Percentiles rank a stretch among this genome's conserved stretches.
phyloP scores from a whole-genome alignment of 164 flowering plant species.

The Umbilicus rupestris region DNA sequence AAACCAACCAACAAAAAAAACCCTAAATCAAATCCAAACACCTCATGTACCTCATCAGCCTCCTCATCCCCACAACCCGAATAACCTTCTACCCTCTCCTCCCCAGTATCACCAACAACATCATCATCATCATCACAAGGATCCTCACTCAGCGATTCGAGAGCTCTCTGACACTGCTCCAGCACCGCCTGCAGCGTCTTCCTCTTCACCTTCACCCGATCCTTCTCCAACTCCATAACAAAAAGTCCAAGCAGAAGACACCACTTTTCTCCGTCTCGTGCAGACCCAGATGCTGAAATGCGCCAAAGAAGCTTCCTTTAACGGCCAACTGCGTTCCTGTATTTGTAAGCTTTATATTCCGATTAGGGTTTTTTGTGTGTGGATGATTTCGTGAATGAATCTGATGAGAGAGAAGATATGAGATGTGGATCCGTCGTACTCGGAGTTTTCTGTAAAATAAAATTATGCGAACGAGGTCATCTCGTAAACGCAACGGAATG shows the following conservation, averaged over 20 bases:
- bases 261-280: too few species aligned
- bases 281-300: too few species aligned
- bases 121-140: constrained; percentile 9
- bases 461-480: too few species aligned
- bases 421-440: too few species aligned
- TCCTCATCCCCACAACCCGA: constrained; percentile 22
- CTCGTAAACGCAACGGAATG: constrained; percentile 10
- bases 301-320: too few species aligned
- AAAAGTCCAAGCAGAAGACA: too few species aligned
- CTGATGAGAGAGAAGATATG: too few species aligned
- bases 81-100: neutral
- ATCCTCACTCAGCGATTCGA: constrained; percentile 37
- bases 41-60: constrained; percentile 18
- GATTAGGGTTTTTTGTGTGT: too few species aligned
- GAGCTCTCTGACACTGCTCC: constrained; percentile 70
- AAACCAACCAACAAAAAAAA: neutral
- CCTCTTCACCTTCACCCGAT: constrained; percentile 40
- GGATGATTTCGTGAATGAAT: too few species aligned
- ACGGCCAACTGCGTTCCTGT: too few species aligned
- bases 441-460: too few species aligned
- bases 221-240: neutral
- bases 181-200: constrained; percentile 64
- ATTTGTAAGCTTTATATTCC: too few species aligned
- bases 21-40: neutral
- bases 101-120: constrained; percentile 9